Percentiles rank a stretch among this genome's conserved stretches.
Conservation (phyloP, 2,329 filamentous ascomycete genomes). For the Byssoonygena ceratinophila region DNA sequence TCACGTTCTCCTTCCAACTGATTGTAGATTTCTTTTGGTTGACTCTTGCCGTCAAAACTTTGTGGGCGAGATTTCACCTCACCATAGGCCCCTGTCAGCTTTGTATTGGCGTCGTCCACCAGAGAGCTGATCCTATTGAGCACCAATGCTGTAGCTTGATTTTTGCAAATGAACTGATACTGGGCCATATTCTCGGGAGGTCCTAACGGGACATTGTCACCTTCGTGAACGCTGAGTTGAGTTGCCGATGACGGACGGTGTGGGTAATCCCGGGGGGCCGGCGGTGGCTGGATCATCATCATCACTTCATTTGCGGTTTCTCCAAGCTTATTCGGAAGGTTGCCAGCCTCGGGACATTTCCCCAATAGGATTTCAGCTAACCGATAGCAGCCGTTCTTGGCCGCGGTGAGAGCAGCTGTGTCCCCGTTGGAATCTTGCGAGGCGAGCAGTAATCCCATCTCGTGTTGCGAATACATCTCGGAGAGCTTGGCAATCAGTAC, state of each 20-base stretch:
- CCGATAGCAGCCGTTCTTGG: slow-evolving; percentile 76
- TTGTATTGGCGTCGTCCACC: slow-evolving; percentile 61
- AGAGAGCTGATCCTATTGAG: slow-evolving; percentile 59
- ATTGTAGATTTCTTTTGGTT: slow-evolving; percentile 33
- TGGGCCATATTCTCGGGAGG: slow-evolving; percentile 24
- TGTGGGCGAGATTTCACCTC: slow-evolving; percentile 52
- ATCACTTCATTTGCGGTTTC: slow-evolving; percentile 79
- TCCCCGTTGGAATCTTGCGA: slow-evolving; percentile 78
- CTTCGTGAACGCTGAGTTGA: slow-evolving; percentile 32
- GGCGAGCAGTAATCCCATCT: slow-evolving; percentile 69
- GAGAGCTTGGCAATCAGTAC: slow-evolving; percentile 77
- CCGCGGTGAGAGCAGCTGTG: slow-evolving; percentile 78
- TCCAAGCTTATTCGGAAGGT: slow-evolving; percentile 71
- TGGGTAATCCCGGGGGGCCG: slow-evolving; percentile 47
- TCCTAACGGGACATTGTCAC: slow-evolving; percentile 23
- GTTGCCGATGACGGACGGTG: slow-evolving; percentile 60
- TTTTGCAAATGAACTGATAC: slow-evolving; percentile 31
- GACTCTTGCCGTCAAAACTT: slow-evolving; percentile 32
- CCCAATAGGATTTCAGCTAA: slow-evolving; percentile 55
- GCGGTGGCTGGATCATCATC: slow-evolving; percentile 56
- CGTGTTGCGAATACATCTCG: slow-evolving; percentile 62
- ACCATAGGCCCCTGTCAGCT: slow-evolving; percentile 48
- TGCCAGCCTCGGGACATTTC: slow-evolving; percentile 64
- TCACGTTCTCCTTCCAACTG: slow-evolving; percentile 37
- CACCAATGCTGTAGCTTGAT: slow-evolving; percentile 59